phyloP scores from a whole-genome alignment of 2,329 filamentous ascomycete species.

The Hymenoscyphus salicellus region DNA sequence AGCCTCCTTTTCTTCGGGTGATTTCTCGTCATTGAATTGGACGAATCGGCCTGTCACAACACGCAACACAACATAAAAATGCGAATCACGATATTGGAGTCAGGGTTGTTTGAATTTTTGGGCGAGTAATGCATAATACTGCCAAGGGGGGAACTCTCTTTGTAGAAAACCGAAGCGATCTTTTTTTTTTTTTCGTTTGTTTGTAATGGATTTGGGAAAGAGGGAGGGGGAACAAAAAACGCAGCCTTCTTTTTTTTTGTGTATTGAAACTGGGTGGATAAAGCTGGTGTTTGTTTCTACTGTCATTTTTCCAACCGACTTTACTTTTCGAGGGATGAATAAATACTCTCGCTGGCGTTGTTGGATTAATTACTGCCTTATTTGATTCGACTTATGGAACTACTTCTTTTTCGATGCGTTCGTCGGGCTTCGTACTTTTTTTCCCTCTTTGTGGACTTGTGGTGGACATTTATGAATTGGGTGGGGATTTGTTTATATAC shows the following conservation, averaged over 20 bases:
- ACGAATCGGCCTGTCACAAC: not conserved
- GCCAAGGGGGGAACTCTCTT: not conserved
- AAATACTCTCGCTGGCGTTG: not conserved
- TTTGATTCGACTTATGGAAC: not conserved
- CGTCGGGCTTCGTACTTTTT: not conserved
- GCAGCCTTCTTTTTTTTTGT: not conserved
- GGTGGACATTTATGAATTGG: no score
- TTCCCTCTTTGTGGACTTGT: no score
- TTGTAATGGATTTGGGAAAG: not conserved
- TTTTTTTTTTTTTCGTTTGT: not conserved
- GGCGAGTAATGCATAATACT: constrained; percentile 3
- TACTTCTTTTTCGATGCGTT: not conserved
- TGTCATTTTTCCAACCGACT: not conserved
- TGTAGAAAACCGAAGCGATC: not conserved
- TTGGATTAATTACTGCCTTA: not conserved
- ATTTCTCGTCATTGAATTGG: not conserved
- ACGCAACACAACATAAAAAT: constrained; percentile 1
- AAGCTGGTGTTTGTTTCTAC: not conserved
- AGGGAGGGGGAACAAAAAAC: not conserved
- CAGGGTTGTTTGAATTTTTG: not conserved
- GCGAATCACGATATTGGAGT: constrained; percentile 10
- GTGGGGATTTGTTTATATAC: no score
- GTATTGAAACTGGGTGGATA: not conserved
- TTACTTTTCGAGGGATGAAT: not conserved
- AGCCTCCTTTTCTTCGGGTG: not conserved